Base-by-base conservation (phyloP, 148 eudicot species). In the Mesembryanthemum crystallinum region DNA sequence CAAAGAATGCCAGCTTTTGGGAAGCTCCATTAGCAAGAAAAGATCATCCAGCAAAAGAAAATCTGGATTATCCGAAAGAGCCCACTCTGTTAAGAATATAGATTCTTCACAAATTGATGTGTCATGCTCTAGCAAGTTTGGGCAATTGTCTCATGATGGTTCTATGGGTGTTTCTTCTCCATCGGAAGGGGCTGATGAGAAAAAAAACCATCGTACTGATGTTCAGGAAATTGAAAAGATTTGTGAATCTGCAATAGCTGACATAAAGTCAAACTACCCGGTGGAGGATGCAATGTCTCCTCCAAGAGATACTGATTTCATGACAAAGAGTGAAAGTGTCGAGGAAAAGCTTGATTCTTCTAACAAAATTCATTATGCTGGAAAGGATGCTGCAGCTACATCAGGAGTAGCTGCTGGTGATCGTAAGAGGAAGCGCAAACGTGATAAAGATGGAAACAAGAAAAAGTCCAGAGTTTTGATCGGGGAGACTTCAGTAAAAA, bases 41-140 rank as follows among this genome's bases (percentile, higher is more conserved):
- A 86, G 89, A 73, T 85, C 92, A 32, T 89, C 85, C 43, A 82
- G 77, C 71, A 90, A 90, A 81, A 79, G 86, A 71, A 92, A 84
- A 76, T 79, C 84, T 54, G 76, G 81, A 69, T 80, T 72, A 59
- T 54, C 71, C 52, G 79, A 69, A 14, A 65, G 57, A 25, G 52
- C 58, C 64, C 75, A 57, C 39, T 71, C 84, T 55, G 69, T 76
- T 27, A 81, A 84, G 77, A 85, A 83, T 76, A 64, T 62, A 51
- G 80, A 76, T 52, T 64, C 71, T 77, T 72, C 82, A 45, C 64
- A 64, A 39, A 71, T 59, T 67, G 83, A 85, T 70, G 83, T 73
- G 33, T 69, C 87, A 77, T 63, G 63, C 32, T 33, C 67, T 63
- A 79, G 75, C 62, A 79, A 81, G 78, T 82, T 84, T 20, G 72